phyloP scores from a whole-genome alignment of 768 basidiomycete genomes.

The Polyporus arcularius region DNA sequence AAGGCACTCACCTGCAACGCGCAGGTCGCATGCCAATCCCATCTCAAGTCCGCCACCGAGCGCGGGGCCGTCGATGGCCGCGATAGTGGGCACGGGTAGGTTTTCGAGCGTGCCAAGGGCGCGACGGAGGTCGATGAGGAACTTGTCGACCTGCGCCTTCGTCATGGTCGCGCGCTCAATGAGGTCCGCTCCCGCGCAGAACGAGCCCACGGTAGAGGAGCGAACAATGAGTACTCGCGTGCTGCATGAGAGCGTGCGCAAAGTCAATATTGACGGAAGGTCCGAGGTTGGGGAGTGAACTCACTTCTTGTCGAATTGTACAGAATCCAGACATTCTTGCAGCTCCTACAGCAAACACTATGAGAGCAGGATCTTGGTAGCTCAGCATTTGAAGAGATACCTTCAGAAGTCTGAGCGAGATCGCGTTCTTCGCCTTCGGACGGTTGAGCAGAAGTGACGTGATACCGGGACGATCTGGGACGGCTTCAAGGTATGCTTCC shows the following conservation, averaged over 20 bases:
- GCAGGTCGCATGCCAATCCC: constrained; percentile 84
- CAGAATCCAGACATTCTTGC: constrained; percentile 63
- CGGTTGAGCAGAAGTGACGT: constrained; percentile 77
- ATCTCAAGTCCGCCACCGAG: constrained; percentile 93
- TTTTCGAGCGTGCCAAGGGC: constrained; percentile 76
- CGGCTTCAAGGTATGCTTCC: constrained; percentile 51
- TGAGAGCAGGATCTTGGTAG: constrained; percentile 9
- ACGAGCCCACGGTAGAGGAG: constrained; percentile 74
- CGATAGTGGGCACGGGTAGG: constrained; percentile 86
- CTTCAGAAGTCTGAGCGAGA: constrained; percentile 71
- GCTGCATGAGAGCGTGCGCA: constrained; percentile 36
- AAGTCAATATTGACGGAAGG: not conserved
- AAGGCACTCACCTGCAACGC: constrained; percentile 71
- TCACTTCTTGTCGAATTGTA: constrained; percentile 68
- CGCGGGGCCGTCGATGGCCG: constrained; percentile 91
- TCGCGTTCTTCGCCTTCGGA: constrained; percentile 85
- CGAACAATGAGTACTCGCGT: constrained; percentile 82
- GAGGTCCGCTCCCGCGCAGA: constrained; percentile 93
- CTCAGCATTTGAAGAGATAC: constrained; percentile 37
- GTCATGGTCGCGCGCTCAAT: constrained; percentile 85
- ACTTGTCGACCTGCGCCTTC: constrained; percentile 68
- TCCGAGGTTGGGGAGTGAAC: constrained; percentile 5
- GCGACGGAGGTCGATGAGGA: constrained; percentile 72
- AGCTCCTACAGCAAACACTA: constrained; percentile 54
- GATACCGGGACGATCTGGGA: constrained; percentile 61